Base-by-base conservation (phyloP, 2,329 filamentous ascomycete species). In the Acrocalymma vagum region DNA sequence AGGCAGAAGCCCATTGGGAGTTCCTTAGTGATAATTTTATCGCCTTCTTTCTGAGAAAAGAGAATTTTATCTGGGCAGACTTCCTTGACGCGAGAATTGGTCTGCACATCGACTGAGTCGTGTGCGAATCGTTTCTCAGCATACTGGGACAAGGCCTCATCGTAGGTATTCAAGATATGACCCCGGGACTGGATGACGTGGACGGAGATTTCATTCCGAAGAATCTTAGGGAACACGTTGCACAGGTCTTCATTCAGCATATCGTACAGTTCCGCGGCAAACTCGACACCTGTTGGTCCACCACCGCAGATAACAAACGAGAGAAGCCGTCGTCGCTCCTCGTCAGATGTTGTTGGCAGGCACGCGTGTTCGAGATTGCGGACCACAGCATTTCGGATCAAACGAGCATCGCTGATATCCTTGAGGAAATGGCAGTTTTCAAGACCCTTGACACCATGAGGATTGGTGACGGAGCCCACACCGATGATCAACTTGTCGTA, bases 121-220 rank as follows among this genome's bases (percentile, higher is more conserved):
- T 94, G 90, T 13, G 88, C 84, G 63, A 99, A 96, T 27, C 89
- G 86, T 37, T 89, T 83, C 72, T 99, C 94, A 14, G 94, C 93
- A 65, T 95, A 99, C 64, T 85, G 85, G 9, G 92, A 96, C 2
- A 99, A 80, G 0, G 90, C 87, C 72, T 99, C 94, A 53, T 99
- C 94, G 65, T 99, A 99, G 0, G 94, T 99, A 74, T 99, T 99
- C 20, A 99, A 78, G 51, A 99, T 99, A 59, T 99, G 94, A 26
- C 88, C 86, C 44, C 94, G 84, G 60, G 90, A 95, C 66, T 99
- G 94, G 48, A 99, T 96, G 30, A 99, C 80, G 64, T 99, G 95
- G 1, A 99, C 93, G 0, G 94, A 97, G 32, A 99, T 95, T 68
- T 99, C 91, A 65, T 97, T 97, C 48, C 94, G 85, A n/a, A 99